Evolutionary conservation across 176 grass and related monocot species (phyloP).

Genomic region (Eleusine indica): DNA sequence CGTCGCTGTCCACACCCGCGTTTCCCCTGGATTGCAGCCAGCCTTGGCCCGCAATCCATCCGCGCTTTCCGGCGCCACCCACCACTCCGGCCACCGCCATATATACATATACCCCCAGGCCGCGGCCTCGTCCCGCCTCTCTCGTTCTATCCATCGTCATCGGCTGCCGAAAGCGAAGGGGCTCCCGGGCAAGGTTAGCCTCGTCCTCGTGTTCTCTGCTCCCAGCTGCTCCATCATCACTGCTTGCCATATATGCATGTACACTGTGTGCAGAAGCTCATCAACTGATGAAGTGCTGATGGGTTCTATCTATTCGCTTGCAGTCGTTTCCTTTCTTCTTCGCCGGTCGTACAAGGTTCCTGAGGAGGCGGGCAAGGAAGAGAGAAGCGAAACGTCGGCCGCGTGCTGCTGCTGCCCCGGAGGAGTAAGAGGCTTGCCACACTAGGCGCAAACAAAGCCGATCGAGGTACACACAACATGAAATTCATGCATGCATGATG

Average conservation of each 20-base stretch:
- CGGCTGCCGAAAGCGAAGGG: slow-evolving; percentile 21
- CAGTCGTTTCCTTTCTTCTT: not conserved
- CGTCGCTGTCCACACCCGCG: slow-evolving; percentile 56
- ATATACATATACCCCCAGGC: slow-evolving; percentile 43
- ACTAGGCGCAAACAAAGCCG: too few relatives aligned
- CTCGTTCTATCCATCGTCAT: not conserved
- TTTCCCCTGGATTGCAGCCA: slow-evolving; percentile 59
- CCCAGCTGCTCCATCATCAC: not conserved
- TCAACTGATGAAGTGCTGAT: not conserved
- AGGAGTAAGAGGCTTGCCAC: too few relatives aligned
- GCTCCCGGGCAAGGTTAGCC: not conserved
- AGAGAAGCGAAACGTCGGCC: slow-evolving; percentile 16
- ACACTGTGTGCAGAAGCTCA: not conserved
- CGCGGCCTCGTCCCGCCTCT: slow-evolving; percentile 8
- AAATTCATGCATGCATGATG: not conserved
- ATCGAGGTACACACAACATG: too few relatives aligned
- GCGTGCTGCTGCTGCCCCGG: not conserved
- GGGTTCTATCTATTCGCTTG: not conserved
- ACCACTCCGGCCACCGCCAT: slow-evolving; percentile 31
- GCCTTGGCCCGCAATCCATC: slow-evolving; percentile 92
- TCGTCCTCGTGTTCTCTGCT: not conserved
- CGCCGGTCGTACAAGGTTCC: slow-evolving; percentile 12
- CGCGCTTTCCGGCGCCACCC: slow-evolving; percentile 54
- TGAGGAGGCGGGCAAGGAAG: slow-evolving; percentile 16
- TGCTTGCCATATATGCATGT: not conserved